Evolutionary conservation across 306 rosid species (phyloP), one percentile per base, ranked within the genome.

Genomic region (Quercus glauca): DNA sequence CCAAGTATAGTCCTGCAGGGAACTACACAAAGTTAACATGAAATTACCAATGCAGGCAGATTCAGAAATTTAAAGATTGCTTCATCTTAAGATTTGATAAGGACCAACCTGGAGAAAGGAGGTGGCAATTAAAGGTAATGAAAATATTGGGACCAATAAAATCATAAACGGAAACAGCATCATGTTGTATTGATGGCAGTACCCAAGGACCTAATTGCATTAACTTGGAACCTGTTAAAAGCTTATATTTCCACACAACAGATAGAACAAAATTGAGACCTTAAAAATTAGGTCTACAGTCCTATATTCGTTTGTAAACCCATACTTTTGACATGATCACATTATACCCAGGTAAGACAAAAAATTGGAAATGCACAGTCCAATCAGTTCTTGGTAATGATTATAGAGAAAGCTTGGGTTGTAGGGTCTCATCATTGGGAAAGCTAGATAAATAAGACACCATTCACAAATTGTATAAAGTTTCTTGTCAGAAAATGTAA

Each of bases 171-270:
- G 89, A 78, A 82, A 94, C 91, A 87, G 97, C 92, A 84, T 83
- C 92, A 89, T 88, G 92, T 84, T 85, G 90, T 82, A 87, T 84
- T 87, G 90, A 87, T 88, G 87, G 88, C 82, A 84, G 90, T 80
- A 86, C 87, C 88, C 87, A 87, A 87, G 86, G 87, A 89, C 92
- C 91, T 90, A 90, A 86, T 88, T 85, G 87, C 90, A 93, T 89
- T 89, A 87, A 84, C 89, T 81, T 85, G 91, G 89, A 87, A 93
- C 88, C 86, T 78, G 97, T 88, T 85, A 84, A 87, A 78, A 89
- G 80, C 84, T 89, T 76, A 74, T 79, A 86, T 77, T 77, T 79
- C 88, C 90, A 89, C 83, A 71, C 74, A 82, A 63, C 86, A 90
- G 72, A 87, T 74, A 82, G 69, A 79, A 56, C 17, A 41, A 71